These are phyloP conservation scores for Chrysanthemum lavandulifolium DNA, from an alignment of 129 eudicot genomes.

Conservation along the genomic window DNA sequence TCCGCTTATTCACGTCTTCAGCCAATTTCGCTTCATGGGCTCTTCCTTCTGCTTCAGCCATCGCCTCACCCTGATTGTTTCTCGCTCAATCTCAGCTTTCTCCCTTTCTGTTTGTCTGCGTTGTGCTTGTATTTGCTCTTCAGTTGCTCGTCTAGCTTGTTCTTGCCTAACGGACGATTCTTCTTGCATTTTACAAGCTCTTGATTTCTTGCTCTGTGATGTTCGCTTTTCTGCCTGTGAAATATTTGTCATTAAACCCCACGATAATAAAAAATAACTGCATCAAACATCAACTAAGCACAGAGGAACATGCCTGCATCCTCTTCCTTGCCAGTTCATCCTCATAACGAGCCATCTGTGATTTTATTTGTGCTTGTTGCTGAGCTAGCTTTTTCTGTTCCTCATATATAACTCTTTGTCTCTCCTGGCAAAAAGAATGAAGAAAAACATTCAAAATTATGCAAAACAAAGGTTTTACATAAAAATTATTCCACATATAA, in stretches of 20 bases:
- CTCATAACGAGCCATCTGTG: slow-evolving; percentile 92
- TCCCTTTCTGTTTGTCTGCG: slow-evolving; percentile 91
- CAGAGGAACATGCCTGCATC: slow-evolving; percentile 67
- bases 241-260: neutral
- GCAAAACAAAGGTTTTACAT: slow-evolving; percentile 5
- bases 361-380: slow-evolving; percentile 84
- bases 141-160: slow-evolving; percentile 89
- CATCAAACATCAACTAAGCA: neutral
- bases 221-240: slow-evolving; percentile 94
- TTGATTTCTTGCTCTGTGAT: slow-evolving; percentile 86
- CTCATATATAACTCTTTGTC: slow-evolving; percentile 77
- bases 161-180: slow-evolving; percentile 90
- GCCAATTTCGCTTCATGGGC: slow-evolving; percentile 95
- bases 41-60: slow-evolving; percentile 97
- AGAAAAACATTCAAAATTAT: neutral
- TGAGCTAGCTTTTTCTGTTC: slow-evolving; percentile 90
- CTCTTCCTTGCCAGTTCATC: slow-evolving; percentile 92
- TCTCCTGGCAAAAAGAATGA: slow-evolving; percentile 60
- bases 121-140: slow-evolving; percentile 95
- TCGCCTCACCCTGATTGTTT: slow-evolving; percentile 89
- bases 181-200: slow-evolving; percentile 98
- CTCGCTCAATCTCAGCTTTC: slow-evolving; percentile 94
- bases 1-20: slow-evolving; percentile 86
- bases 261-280: neutral
- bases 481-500: neutral